Conservation (phyloP, 129 eudicot species). For the Sambucus nigra region DNA sequence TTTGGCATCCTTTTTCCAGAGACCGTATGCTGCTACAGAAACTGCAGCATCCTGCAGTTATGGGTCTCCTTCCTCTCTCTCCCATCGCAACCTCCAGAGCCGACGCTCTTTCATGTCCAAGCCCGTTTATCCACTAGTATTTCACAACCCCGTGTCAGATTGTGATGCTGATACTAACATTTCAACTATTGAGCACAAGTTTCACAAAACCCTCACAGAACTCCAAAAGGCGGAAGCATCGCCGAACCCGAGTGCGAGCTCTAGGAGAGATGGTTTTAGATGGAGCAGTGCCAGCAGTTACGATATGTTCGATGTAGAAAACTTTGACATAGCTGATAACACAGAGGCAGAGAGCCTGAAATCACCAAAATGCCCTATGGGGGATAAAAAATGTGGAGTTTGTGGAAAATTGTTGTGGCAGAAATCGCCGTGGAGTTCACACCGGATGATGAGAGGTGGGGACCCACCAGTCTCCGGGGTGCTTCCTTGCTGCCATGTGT, state of each 20-base stretch:
- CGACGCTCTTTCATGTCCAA: slow-evolving; percentile 10
- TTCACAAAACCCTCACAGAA: slow-evolving; percentile 5
- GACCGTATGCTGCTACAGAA: too few relatives aligned
- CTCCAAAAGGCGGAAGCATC: slow-evolving; percentile 4
- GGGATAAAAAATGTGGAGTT: slow-evolving; percentile 6
- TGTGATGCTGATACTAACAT: slow-evolving; percentile 3
- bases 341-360: slow-evolving; percentile 4
- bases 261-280: slow-evolving; percentile 12
- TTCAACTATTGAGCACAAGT: slow-evolving; percentile 1
- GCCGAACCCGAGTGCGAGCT: slow-evolving; percentile 5
- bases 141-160: slow-evolving; percentile 9
- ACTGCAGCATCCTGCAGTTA: too few relatives aligned
- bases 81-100: slow-evolving; percentile 4
- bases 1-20: too few relatives aligned
- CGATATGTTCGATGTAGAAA: slow-evolving; percentile 9
- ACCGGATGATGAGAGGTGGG: slow-evolving; percentile 9
- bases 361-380: slow-evolving; percentile 2
- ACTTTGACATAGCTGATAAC: neutral
- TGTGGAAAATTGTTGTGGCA: slow-evolving; percentile 8
- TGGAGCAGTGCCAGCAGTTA: slow-evolving; percentile 15
- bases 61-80: neutral
- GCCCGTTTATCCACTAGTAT: slow-evolving; percentile 10
- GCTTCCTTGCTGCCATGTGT: slow-evolving; percentile 12
- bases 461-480: slow-evolving; percentile 10
- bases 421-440: slow-evolving; percentile 11